Conservation (phyloP, 305 asterid genomes). For the Euphrasia arctica region DNA sequence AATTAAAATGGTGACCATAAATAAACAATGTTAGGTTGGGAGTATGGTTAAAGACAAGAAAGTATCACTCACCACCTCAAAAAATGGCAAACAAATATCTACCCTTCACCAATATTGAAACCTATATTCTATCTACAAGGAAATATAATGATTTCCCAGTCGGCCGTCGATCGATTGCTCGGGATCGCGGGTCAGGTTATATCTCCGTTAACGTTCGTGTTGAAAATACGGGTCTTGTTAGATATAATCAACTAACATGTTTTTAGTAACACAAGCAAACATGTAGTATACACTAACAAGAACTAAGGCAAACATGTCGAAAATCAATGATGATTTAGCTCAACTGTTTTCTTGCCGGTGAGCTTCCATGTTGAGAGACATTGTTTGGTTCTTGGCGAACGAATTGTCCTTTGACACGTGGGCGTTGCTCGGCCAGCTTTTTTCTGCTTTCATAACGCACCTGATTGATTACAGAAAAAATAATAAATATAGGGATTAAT, state of each 20-base stretch:
- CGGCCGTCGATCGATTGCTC: too few relatives aligned
- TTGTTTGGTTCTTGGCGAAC: constrained; percentile 63
- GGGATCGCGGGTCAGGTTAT: too few relatives aligned
- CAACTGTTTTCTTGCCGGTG: constrained; percentile 24
- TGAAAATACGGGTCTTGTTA: neutral
- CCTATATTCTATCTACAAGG: neutral
- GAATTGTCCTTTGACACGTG: constrained; percentile 94
- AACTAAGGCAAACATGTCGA: too few relatives aligned
- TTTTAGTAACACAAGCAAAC: neutral
- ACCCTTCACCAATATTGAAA: neutral
- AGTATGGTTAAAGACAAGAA: too few relatives aligned
- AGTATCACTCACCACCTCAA: neutral
- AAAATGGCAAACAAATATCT: neutral
- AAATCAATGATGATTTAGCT: neutral
- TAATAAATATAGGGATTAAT: neutral
- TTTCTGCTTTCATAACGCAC: constrained; percentile 91
- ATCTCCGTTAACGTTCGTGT: too few relatives aligned
- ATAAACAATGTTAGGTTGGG: too few relatives aligned
- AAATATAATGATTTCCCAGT: neutral
- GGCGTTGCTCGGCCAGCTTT: constrained; percentile 90
- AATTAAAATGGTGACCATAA: too few relatives aligned
- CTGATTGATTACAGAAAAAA: constrained; percentile 35
- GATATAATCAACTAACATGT: neutral
- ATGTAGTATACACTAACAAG: neutral
- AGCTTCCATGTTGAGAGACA: constrained; percentile 42